These are phyloP conservation scores for Candida mattraensis DNA, from an alignment of 805 yeast species.

Conservation along the genomic window DNA sequence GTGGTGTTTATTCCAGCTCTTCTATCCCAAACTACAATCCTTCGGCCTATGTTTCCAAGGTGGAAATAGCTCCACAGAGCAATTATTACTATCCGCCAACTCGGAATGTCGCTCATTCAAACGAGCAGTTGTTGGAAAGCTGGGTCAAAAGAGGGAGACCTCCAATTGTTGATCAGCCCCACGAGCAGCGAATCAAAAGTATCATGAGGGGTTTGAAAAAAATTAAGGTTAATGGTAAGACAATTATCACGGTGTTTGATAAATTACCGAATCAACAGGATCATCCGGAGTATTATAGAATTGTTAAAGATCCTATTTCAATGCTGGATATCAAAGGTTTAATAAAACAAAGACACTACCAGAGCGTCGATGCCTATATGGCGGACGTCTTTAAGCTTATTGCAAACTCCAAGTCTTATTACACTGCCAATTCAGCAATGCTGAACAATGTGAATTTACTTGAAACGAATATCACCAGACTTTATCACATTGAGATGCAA, in stretches of 20 bases:
- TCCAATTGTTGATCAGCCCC: slow-evolving; percentile 87
- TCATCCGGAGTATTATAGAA: slow-evolving; percentile 53
- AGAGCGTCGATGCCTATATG: slow-evolving; percentile 71
- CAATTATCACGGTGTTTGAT: slow-evolving; percentile 58
- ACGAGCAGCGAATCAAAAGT: slow-evolving; percentile 87
- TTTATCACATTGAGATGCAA: slow-evolving; percentile 66
- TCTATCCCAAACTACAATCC: slow-evolving; percentile 27
- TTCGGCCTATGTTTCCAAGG: slow-evolving; percentile 26
- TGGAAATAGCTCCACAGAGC: slow-evolving; percentile 27
- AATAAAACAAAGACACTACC: slow-evolving; percentile 82
- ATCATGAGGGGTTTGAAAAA: slow-evolving; percentile 80
- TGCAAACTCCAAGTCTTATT: slow-evolving; percentile 67
- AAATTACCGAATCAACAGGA: slow-evolving; percentile 70
- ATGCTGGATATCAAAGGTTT: slow-evolving; percentile 75
- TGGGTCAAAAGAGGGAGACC: slow-evolving; percentile 85
- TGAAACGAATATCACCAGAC: slow-evolving; percentile 57
- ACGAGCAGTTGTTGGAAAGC: slow-evolving; percentile 30
- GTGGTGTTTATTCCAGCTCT: slow-evolving; percentile 7
- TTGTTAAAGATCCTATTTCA: slow-evolving; percentile 59
- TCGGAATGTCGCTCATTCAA: slow-evolving; percentile 21
- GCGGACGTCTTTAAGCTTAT: slow-evolving; percentile 75
- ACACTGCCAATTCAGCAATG: slow-evolving; percentile 56
- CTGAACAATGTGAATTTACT: slow-evolving; percentile 61
- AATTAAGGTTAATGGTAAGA: slow-evolving; percentile 55
- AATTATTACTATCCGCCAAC: slow-evolving; percentile 31